Conservation (phyloP, 2,329 filamentous ascomycete genomes). For the Epichloe gansuensis region DNA sequence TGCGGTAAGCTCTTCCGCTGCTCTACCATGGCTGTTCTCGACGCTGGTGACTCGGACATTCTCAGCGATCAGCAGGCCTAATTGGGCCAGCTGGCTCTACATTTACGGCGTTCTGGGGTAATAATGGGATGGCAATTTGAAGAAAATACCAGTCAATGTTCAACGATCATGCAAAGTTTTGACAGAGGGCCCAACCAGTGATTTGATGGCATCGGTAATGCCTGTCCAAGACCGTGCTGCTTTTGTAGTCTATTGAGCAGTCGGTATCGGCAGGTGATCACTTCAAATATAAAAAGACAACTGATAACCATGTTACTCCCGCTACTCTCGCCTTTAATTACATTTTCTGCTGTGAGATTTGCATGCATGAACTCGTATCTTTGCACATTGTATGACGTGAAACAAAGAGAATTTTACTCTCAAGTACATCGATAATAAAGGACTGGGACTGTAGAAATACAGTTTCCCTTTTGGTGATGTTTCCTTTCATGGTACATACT, state of each 20-base stretch:
- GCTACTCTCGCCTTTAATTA: background rate
- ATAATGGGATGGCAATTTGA: slow-evolving; percentile 20
- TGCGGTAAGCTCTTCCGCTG: slow-evolving; percentile 99
- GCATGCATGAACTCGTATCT: background rate
- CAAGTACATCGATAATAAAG: too few relatives aligned
- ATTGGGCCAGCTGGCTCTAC: slow-evolving; percentile 15
- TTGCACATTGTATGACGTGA: background rate
- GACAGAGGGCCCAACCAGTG: slow-evolving; percentile 6
- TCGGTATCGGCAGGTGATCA: slow-evolving; percentile 4
- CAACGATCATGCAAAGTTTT: slow-evolving; percentile 17
- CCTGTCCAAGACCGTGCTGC: slow-evolving; percentile 13
- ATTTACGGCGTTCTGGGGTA: slow-evolving; percentile 33
- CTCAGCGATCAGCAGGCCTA: slow-evolving; percentile 63
- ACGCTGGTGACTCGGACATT: slow-evolving; percentile 98
- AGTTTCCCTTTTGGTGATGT: background rate
- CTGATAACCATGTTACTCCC: slow-evolving; percentile 9
- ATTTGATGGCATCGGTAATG: slow-evolving; percentile 7
- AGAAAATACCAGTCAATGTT: slow-evolving; percentile 22
- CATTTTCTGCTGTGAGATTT: background rate
- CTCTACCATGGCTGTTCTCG: slow-evolving; percentile 92
- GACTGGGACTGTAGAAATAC: background rate
- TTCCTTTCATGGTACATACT: background rate
- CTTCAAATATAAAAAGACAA: slow-evolving; percentile 11
- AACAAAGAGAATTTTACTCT: background rate
- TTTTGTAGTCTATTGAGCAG: background rate